Conservation (phyloP, 2,329 filamentous ascomycete genomes). For the Cladophialophora bantiana region DNA sequence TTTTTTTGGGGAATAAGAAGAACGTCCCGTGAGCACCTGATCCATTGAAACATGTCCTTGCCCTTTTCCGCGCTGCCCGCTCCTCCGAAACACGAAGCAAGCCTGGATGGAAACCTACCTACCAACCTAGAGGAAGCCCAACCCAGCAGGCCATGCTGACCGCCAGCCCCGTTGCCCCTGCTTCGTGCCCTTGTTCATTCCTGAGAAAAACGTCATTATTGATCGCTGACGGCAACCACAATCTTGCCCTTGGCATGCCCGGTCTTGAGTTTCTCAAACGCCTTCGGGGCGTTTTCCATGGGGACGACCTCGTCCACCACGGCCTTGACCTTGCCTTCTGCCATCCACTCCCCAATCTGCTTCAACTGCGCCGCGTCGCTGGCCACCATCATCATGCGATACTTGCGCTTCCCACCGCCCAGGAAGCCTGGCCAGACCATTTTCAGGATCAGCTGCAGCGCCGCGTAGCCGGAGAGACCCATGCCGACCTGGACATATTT, state of each 20-base stretch:
- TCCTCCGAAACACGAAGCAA: too few relatives aligned
- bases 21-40: too few relatives aligned
- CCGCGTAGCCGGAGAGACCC: background rate
- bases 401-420: constrained; percentile 57
- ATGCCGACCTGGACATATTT: constrained; percentile 63
- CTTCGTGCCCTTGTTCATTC: too few relatives aligned
- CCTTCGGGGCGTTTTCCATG: constrained; percentile 64
- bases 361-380: constrained; percentile 55
- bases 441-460: constrained; percentile 44
- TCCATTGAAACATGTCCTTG: too few relatives aligned
- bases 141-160: too few relatives aligned
- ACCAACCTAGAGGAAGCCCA: too few relatives aligned
- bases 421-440: constrained; percentile 55
- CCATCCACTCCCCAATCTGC: constrained; percentile 62
- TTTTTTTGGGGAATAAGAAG: too few relatives aligned
- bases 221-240: constrained; percentile 50
- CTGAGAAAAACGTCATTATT: background rate
- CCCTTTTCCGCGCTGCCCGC: too few relatives aligned
- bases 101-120: too few relatives aligned
- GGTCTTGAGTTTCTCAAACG: constrained; percentile 65
- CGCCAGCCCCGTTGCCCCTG: too few relatives aligned
- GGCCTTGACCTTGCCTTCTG: constrained; percentile 64
- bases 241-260: constrained; percentile 67
- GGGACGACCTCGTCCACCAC: constrained; percentile 62
- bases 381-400: constrained; percentile 46